Evolutionary conservation across 1,139 yeast species (phyloP).

Genomic region (Geotrichum europaeum): DNA sequence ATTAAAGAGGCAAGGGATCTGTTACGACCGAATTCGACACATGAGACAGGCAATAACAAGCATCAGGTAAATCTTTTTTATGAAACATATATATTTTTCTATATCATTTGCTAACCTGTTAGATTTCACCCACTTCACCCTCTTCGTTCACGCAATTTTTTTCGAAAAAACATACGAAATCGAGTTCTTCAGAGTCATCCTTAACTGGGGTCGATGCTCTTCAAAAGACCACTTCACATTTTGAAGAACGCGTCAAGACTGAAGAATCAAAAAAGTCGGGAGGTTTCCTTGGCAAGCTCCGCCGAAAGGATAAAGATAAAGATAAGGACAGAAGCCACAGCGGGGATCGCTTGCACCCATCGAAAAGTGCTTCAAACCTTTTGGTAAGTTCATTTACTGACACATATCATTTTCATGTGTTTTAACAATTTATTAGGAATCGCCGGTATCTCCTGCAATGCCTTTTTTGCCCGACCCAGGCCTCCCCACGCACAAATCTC

Average conservation of each 20-base stretch:
- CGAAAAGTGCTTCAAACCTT: constrained; percentile 16
- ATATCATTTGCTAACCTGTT: background rate
- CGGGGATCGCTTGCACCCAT: constrained; percentile 9
- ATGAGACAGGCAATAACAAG: constrained; percentile 2
- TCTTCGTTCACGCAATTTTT: constrained; percentile 42
- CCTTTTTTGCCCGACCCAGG: background rate
- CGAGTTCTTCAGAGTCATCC: constrained; percentile 53
- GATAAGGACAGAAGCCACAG: constrained; percentile 5
- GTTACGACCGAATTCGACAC: constrained; percentile 9
- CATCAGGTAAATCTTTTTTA: constrained; percentile 4
- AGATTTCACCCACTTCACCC: constrained; percentile 40
- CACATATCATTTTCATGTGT: background rate
- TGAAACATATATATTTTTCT: background rate
- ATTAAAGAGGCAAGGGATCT: constrained; percentile 7
- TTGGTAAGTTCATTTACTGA: constrained; percentile 5
- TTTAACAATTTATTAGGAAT: constrained; percentile 8
- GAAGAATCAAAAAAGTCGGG: constrained; percentile 15
- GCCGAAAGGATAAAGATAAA: constrained; percentile 17
- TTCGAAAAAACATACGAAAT: constrained; percentile 54
- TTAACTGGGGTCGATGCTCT: constrained; percentile 4
- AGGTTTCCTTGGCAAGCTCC: constrained; percentile 16
- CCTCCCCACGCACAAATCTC: background rate
- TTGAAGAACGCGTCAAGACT: constrained; percentile 3
- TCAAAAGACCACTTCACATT: constrained; percentile 6
- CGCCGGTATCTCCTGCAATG: constrained; percentile 15